These are phyloP conservation scores for Rosellinia necatrix DNA, from an alignment of 2,329 filamentous ascomycete genomes.

Conservation along the genomic window DNA sequence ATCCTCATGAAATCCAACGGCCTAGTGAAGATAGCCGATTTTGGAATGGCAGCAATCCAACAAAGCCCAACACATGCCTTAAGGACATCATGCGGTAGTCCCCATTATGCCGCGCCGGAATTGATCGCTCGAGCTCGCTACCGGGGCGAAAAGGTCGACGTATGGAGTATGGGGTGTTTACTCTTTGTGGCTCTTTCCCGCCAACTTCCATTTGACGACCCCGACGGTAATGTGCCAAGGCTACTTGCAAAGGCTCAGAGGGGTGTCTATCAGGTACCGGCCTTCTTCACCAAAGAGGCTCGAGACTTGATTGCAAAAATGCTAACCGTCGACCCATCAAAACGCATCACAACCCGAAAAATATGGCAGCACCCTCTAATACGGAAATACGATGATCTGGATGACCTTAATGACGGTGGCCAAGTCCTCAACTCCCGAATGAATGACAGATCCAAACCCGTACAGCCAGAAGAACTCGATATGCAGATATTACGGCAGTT, in stretches of 20 bases:
- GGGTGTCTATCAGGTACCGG: slow-evolving; percentile 65
- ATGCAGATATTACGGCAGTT: slow-evolving; percentile 82
- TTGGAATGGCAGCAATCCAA: slow-evolving; percentile 92
- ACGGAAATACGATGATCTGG: slow-evolving; percentile 78
- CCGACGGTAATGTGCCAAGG: slow-evolving; percentile 55
- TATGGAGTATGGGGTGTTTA: slow-evolving; percentile 93
- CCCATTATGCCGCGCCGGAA: slow-evolving; percentile 95
- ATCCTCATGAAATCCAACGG: slow-evolving; percentile 79
- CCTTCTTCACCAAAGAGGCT: slow-evolving; percentile 68
- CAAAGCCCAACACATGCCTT: slow-evolving; percentile 80
- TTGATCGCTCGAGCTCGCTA: slow-evolving; percentile 73
- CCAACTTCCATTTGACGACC: slow-evolving; percentile 79
- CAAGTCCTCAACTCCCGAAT: slow-evolving; percentile 59
- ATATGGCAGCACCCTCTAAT: slow-evolving; percentile 91
- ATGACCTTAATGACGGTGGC: slow-evolving; percentile 63
- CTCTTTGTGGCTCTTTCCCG: slow-evolving; percentile 87
- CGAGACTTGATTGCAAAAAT: slow-evolving; percentile 80
- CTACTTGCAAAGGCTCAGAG: slow-evolving; percentile 66
- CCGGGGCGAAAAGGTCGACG: slow-evolving; percentile 82
- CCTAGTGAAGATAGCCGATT: slow-evolving; percentile 92
- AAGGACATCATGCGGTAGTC: slow-evolving; percentile 90
- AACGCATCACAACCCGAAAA: slow-evolving; percentile 76
- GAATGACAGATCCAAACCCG: slow-evolving; percentile 59
- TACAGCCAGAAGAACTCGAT: slow-evolving; percentile 72
- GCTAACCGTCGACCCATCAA: slow-evolving; percentile 75